Evolutionary conservation across 257 asterid genomes (phyloP).

Genomic region (Datura wrightii): DNA sequence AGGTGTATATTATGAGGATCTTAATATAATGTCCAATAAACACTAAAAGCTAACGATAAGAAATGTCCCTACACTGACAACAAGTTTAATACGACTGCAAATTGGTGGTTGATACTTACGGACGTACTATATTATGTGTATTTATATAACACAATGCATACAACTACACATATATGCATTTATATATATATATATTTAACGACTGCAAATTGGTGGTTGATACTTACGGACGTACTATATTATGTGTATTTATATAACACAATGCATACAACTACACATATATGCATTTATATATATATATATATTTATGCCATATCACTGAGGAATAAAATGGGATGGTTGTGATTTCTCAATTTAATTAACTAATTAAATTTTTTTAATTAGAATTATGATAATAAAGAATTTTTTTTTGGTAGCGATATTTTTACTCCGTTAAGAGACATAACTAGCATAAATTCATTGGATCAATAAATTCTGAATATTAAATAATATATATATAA

Average conservation of each 20-base stretch:
- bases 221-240: neutral
- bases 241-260: neutral
- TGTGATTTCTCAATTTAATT: neutral
- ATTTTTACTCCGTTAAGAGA: no score
- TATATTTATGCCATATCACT: neutral
- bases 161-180: neutral
- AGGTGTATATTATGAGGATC: neutral
- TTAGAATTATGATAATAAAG: no score
- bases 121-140: neutral
- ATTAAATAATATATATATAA: no score
- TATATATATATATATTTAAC: neutral
- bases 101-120: neutral
- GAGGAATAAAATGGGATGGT: neutral
- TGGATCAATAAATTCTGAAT: no score
- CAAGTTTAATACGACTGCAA: neutral
- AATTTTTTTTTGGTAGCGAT: no score
- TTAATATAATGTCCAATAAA: neutral
- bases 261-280: neutral
- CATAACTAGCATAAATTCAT: no score
- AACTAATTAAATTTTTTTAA: no score
- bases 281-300: neutral
- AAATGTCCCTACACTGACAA: neutral
- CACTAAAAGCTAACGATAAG: neutral
- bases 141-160: neutral
- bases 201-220: neutral